Evolutionary conservation across 2,329 filamentous ascomycete genomes (phyloP), one percentile per base, ranked within the genome.

Genomic region (Xylaria polymorpha): DNA sequence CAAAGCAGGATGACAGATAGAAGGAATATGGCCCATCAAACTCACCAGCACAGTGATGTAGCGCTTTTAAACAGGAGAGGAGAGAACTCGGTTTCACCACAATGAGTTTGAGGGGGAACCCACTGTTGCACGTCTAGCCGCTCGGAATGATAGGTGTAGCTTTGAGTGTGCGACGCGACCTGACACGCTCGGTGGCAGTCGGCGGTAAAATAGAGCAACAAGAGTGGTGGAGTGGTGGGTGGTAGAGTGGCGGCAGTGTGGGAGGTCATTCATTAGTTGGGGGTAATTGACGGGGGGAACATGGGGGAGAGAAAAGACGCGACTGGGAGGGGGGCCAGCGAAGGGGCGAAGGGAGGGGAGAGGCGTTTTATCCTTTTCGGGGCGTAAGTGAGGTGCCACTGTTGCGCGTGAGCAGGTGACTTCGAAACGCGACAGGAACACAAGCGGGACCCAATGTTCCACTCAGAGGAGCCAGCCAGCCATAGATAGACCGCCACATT

Each of bases 371-470:
- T 64, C 60, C 60, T 59, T 51, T 43, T 37, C 14, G 10, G 29
- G 44, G 53, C 29, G 43, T 10, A 41, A 60, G 15, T 20, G 20
- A 29, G 61, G 64, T 70, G 71, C 69, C 70, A 75, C 68, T 32
- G 39, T 70, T 20, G 64, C 75, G 74, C 75, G 75, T 60, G 70
- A 69, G 70, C 72, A 73, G 64, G 64, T 73, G 72, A 73, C 70
- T 64, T 60, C 10, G 35, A 10, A 37, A 41, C 55, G 32, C 35
- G 51, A 39, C 15, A 5, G 10, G 22, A 14, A 53, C 50, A 35
- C 7, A 10, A 15, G 50, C 29, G 18, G 29, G 8, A 8, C 32
- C 32, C 32, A n/a, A n/a, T 35, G 32, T 35, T 35, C 4, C 32
- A 35, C 32, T n/a, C n/a, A n/a, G n/a, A n/a, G 32, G 32, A 25